These are phyloP conservation scores for Protoeuglena noctilucae DNA, from an alignment of 139 green algal species.

Conservation along the genomic window DNA sequence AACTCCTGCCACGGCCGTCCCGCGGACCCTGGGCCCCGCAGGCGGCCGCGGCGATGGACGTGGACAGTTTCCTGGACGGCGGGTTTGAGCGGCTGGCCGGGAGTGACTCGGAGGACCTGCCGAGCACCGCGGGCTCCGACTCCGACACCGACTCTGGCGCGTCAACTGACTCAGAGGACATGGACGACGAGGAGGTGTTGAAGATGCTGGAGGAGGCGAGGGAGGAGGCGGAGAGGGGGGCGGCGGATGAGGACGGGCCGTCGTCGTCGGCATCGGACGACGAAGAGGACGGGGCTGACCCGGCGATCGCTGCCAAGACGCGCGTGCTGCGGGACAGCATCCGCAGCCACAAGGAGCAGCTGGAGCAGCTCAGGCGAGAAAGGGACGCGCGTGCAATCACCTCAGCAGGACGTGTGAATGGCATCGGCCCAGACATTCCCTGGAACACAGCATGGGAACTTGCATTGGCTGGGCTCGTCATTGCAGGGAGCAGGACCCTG, in stretches of 20 bases:
- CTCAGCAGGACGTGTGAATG: conserved; percentile 14
- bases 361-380: conserved; percentile 78
- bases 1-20: neutral
- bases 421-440: neutral
- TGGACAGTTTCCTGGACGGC: too few species aligned
- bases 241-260: too few species aligned
- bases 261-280: conserved; percentile 1
- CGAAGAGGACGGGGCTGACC: conserved; percentile 3
- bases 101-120: conserved; percentile 11
- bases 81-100: conserved; percentile 1
- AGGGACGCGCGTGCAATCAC: too few species aligned
- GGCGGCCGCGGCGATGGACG: neutral
- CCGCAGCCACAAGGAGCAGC: conserved; percentile 41
- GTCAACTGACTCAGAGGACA: conserved; percentile 10
- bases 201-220: conserved; percentile 1
- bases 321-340: conserved; percentile 11
- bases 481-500: conserved; percentile 58
- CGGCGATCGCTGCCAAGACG: conserved; percentile 11
- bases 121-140: neutral
- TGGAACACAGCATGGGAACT: neutral
- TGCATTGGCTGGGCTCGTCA: neutral
- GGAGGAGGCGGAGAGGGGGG: too few species aligned
- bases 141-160: neutral
- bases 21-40: neutral
- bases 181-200: conserved; percentile 26